Base-by-base conservation (phyloP, 2,329 filamentous ascomycete species). In the Alternaria sp. region DNA sequence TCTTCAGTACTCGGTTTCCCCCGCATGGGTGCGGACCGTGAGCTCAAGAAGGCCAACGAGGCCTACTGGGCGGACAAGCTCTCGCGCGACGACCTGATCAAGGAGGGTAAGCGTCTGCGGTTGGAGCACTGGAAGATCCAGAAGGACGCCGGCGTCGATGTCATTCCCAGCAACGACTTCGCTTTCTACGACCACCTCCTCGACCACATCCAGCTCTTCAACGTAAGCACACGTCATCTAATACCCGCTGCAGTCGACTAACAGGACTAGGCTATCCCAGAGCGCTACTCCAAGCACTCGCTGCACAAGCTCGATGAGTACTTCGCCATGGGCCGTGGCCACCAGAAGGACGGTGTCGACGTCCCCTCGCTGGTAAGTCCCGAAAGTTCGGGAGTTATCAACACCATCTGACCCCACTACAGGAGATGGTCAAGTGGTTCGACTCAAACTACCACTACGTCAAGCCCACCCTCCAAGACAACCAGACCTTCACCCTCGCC, bases 371-470 rank as follows among this genome's bases (percentile, higher is more conserved):
- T 97, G 84, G 86, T 88, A 82, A 77, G 84, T 66, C 25, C 21
- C 53, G 8, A 46, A 46, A 59, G 23, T 30, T 30, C 45, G 30
- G 17, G 6, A 12, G 30, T 28, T 15, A 13, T 25, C 25, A 25
- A 8, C 8, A 9, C 10, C 3, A 4, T 51, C 74, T 80, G 73
- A 83, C 67, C 53, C 30, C 49, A 44, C 19, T 53, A 28, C 63
- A 87, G 86, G 96, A 99, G 89, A 99, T 99, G 96, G 96, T 99
- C 78, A 99, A 99, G 89, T 99, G 96, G 96, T 99, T 99, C 82
- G 96, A 99, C 88, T 97, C 93, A 72, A 99, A 99, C 91, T 99
- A 99, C 91, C 96, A 98, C 89, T 99, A 99, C 84, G 96, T 98
- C 86, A 98, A 98, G 90, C 96, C 96, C 70, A 97, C 96, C 68